Conservation (phyloP, 495 filamentous ascomycete genomes). For the Penicillium ucsense region DNA sequence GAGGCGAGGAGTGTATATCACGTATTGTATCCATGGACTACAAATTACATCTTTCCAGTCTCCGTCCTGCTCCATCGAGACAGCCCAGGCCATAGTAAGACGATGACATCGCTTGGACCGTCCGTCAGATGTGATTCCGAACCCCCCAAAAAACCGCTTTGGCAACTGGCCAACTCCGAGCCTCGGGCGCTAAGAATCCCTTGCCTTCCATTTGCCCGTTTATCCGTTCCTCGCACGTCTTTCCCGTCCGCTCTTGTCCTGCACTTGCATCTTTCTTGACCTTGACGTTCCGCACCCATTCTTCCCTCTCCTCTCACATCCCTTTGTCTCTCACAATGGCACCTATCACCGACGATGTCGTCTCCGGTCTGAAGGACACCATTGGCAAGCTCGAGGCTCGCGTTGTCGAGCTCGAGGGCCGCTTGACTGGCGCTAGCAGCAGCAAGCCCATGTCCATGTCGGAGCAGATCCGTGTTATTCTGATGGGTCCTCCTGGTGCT, state of each 20-base stretch:
- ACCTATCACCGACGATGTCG: slow-evolving; percentile 66
- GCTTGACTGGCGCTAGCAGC: slow-evolving; percentile 36
- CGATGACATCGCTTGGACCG: too few species aligned
- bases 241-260: slow-evolving; percentile 9
- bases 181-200: slow-evolving; percentile 24
- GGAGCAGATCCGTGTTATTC: slow-evolving; percentile 78
- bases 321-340: slow-evolving; percentile 52
- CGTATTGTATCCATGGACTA: too few species aligned
- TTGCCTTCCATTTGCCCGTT: slow-evolving; percentile 29
- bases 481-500: slow-evolving; percentile 96
- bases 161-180: slow-evolving; percentile 12
- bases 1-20: too few species aligned
- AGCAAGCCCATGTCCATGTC: slow-evolving; percentile 39
- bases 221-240: slow-evolving; percentile 13
- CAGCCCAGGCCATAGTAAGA: too few species aligned
- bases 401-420: slow-evolving; percentile 66
- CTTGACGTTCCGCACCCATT: slow-evolving; percentile 4
- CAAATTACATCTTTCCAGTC: too few species aligned
- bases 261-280: background rate
- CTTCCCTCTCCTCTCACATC: slow-evolving; percentile 13
- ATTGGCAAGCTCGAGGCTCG: slow-evolving; percentile 77
- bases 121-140: background rate
- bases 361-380: slow-evolving; percentile 64
- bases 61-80: too few species aligned
- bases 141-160: background rate